Evolutionary conservation across 805 yeast species (phyloP).

Genomic region (Torulaspora quercuum): DNA sequence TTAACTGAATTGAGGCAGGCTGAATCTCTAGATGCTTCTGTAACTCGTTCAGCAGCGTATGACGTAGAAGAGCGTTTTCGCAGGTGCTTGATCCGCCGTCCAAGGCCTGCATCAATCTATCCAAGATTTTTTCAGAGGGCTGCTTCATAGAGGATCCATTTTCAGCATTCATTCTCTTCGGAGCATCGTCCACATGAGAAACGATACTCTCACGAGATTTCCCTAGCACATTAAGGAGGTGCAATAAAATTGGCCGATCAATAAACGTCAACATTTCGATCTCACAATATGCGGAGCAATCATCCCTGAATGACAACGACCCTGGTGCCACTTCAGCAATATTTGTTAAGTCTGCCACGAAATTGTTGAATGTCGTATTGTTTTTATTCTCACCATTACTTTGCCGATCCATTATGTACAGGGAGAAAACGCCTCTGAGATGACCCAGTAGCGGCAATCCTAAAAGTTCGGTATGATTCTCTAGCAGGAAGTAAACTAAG

Average conservation of each 20-base stretch:
- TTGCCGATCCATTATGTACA: conserved; percentile 14
- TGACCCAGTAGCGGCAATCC: conserved; percentile 29
- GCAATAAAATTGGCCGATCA: conserved; percentile 21
- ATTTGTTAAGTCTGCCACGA: conserved; percentile 13
- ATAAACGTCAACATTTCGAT: conserved; percentile 19
- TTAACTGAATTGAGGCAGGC: conserved; percentile 27
- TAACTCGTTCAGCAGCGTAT: conserved; percentile 14
- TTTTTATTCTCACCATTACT: background rate
- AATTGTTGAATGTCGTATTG: conserved; percentile 12
- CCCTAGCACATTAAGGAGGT: conserved; percentile 13
- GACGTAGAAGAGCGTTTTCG: conserved; percentile 5
- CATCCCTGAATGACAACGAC: conserved; percentile 17
- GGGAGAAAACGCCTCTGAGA: conserved; percentile 22
- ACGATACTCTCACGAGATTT: too few relatives aligned
- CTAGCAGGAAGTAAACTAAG: conserved; percentile 23
- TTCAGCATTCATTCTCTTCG: too few relatives aligned
- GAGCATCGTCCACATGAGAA: too few relatives aligned
- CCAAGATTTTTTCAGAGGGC: too few relatives aligned
- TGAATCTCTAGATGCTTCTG: conserved; percentile 18
- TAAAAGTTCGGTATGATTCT: conserved; percentile 23
- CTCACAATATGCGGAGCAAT: conserved; percentile 1
- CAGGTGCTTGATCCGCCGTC: conserved; percentile 2
- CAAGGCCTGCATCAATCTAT: conserved; percentile 5
- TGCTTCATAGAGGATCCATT: too few relatives aligned
- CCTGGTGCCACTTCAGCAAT: conserved; percentile 20